A percentile compares a stretch with the other conserved stretches of the same genome.
Conservation (phyloP, 805 yeast species). For the Hanseniaspora meyeri region DNA sequence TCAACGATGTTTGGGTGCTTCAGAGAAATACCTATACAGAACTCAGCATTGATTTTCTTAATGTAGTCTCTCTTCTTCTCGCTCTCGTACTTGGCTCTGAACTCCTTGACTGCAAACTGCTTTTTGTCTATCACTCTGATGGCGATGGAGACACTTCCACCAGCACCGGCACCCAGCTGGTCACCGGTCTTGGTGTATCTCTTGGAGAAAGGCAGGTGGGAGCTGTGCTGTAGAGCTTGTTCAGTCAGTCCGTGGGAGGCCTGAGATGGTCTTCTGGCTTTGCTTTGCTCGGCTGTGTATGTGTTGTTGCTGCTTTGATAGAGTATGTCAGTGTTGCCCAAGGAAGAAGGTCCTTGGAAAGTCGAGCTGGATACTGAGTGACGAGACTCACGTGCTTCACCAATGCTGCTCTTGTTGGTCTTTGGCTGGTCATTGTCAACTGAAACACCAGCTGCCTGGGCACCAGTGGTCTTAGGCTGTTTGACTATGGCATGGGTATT, state of each 20-base stretch:
- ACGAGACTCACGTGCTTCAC: not conserved
- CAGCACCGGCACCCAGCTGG: constrained; percentile 87
- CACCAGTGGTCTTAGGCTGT: not conserved
- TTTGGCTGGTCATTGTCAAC: not conserved
- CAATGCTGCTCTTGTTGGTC: not conserved
- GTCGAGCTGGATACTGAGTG: constrained; percentile 10
- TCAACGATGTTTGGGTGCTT: constrained; percentile 83
- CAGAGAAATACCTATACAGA: constrained; percentile 82
- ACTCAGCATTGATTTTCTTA: constrained; percentile 85
- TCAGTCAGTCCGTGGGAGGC: constrained; percentile 1
- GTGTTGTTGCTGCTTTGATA: constrained; percentile 11
- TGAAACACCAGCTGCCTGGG: not conserved
- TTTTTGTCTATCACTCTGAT: constrained; percentile 52
- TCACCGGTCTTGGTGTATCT: constrained; percentile 75
- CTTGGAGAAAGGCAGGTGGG: constrained; percentile 48
- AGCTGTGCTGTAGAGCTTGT: constrained; percentile 8
- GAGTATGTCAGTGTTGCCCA: constrained; percentile 14
- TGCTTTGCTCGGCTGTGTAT: not conserved
- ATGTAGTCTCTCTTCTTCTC: constrained; percentile 79
- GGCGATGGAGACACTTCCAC: constrained; percentile 74
- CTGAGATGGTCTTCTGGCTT: not conserved
- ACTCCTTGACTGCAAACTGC: constrained; percentile 86
- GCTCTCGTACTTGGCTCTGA: constrained; percentile 58
- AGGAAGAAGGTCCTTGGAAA: constrained; percentile 14
- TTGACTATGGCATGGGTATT: constrained; percentile 14